A percentile compares a stretch with the other conserved stretches of the same genome.
phyloP scores from a whole-genome alignment of 176 grass and related monocot species.

The Oryza meridionalis region DNA sequence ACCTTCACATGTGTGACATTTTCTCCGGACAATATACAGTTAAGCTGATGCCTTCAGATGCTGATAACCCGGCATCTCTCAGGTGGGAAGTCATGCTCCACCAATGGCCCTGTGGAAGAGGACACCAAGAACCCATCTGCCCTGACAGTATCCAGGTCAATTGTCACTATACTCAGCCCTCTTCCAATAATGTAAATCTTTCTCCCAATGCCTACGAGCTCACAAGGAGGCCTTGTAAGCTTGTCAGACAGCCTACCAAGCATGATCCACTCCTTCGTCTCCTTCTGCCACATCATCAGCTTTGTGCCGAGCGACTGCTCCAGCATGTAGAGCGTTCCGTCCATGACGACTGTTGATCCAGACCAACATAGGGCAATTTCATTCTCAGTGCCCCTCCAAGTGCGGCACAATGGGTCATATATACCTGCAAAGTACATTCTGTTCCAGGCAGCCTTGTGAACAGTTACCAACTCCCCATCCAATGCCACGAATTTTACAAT shows the following conservation, averaged over 20 bases:
- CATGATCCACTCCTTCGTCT: conserved; percentile 48
- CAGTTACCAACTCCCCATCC: conserved; percentile 60
- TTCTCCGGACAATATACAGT: neutral
- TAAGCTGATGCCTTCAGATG: conserved; percentile 51
- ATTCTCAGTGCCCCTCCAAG: conserved; percentile 57
- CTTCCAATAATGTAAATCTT: conserved; percentile 61
- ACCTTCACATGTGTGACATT: too few species aligned
- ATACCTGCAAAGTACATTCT: conserved; percentile 62
- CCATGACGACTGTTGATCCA: conserved; percentile 59
- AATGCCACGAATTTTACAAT: conserved; percentile 62
- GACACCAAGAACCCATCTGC: conserved; percentile 53
- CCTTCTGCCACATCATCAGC: conserved; percentile 63
- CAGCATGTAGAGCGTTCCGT: conserved; percentile 66
- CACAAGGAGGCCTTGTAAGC: conserved; percentile 41
- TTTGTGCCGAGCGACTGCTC: conserved; percentile 51
- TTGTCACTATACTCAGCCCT: conserved; percentile 51
- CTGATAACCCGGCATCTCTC: conserved; percentile 71
- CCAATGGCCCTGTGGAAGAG: conserved; percentile 35
- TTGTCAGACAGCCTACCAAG: conserved; percentile 65
- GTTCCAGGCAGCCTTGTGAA: conserved; percentile 64
- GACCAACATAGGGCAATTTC: conserved; percentile 60
- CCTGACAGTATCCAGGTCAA: conserved; percentile 57
- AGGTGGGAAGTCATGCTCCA: conserved; percentile 47
- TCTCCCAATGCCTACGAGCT: conserved; percentile 53
- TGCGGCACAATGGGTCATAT: conserved; percentile 53